Conservation (phyloP, 2,329 filamentous ascomycete species). For the Aspergillus melleus region DNA sequence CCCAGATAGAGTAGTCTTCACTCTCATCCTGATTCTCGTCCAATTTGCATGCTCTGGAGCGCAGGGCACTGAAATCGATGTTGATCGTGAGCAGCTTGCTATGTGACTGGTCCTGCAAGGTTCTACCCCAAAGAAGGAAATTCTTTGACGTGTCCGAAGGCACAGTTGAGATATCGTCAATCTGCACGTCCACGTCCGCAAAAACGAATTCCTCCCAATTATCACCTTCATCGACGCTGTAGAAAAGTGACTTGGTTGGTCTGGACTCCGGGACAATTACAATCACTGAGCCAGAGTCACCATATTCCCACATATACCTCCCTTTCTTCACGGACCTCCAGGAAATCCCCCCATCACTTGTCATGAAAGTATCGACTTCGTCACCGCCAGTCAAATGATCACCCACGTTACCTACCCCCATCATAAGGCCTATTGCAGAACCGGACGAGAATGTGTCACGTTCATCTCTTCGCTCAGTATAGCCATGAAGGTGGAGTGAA, state of each 20-base stretch:
- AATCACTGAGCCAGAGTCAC: constrained; percentile 90
- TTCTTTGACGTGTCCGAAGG: constrained; percentile 87
- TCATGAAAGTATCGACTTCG: constrained; percentile 87
- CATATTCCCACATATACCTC: constrained; percentile 88
- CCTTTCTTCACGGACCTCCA: constrained; percentile 89
- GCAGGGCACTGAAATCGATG: constrained; percentile 82
- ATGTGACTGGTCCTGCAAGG: constrained; percentile 43
- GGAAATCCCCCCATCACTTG: constrained; percentile 81
- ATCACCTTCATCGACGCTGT: constrained; percentile 77
- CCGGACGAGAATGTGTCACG: constrained; percentile 84
- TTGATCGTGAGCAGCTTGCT: constrained; percentile 71
- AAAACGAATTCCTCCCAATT: constrained; percentile 79
- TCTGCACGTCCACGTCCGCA: constrained; percentile 65
- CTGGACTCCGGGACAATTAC: constrained; percentile 76
- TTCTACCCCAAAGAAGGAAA: constrained; percentile 83
- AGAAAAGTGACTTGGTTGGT: constrained; percentile 68
- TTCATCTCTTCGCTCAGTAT: constrained; percentile 83
- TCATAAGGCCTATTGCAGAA: constrained; percentile 85
- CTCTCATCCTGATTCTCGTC: constrained; percentile 61
- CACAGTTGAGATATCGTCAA: constrained; percentile 82
- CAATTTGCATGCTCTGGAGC: constrained; percentile 68
- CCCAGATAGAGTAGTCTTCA: constrained; percentile 81
- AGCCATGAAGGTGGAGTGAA: constrained; percentile 89
- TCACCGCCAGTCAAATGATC: constrained; percentile 64
- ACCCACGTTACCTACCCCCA: constrained; percentile 90